phyloP scores from a whole-genome alignment of 2,329 filamentous ascomycete species.

The Ilyonectria robusta region DNA sequence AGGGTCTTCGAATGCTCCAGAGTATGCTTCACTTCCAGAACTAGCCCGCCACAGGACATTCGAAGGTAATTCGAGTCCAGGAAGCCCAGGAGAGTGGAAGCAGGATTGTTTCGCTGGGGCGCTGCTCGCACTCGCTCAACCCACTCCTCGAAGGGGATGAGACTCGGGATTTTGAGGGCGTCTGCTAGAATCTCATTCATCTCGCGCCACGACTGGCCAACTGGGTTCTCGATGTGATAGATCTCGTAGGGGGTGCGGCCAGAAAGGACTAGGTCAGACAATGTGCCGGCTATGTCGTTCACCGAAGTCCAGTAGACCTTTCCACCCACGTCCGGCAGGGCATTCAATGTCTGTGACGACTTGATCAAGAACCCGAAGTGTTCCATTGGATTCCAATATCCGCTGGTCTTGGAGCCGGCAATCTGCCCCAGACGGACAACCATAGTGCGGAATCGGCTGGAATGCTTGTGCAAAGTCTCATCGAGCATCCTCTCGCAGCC shows the following conservation, averaged over 20 bases:
- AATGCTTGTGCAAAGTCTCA: slow-evolving; percentile 38
- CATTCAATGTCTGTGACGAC: slow-evolving; percentile 37
- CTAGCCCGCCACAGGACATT: slow-evolving; percentile 19
- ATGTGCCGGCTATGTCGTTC: slow-evolving; percentile 19
- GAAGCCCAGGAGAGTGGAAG: slow-evolving; percentile 12
- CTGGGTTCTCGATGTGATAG: slow-evolving; percentile 26
- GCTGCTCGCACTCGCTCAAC: slow-evolving; percentile 11
- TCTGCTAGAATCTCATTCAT: slow-evolving; percentile 21
- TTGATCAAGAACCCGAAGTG: slow-evolving; percentile 44
- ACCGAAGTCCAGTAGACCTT: slow-evolving; percentile 19
- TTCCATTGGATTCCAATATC: slow-evolving; percentile 44
- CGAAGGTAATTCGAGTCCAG: slow-evolving; percentile 22
- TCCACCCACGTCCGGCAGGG: slow-evolving; percentile 31
- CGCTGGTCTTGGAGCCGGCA: slow-evolving; percentile 41
- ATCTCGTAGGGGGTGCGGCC: slow-evolving; percentile 2
- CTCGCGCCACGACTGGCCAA: slow-evolving; percentile 19
- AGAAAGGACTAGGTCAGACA: slow-evolving; percentile 16
- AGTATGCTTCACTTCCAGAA: slow-evolving; percentile 16
- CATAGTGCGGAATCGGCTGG: slow-evolving; percentile 38
- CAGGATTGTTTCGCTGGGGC: slow-evolving; percentile 18
- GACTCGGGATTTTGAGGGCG: slow-evolving; percentile 5
- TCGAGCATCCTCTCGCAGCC: slow-evolving; percentile 42
- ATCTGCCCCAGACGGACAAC: slow-evolving; percentile 41
- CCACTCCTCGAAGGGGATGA: slow-evolving; percentile 23
- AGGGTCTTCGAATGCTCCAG: slow-evolving; percentile 18